A percentile compares a stretch with the other conserved stretches of the same genome.
Evolutionary conservation across 225 moss, liverwort and hornwort species (phyloP).

Genomic region (Pseudisothecium myosuroides): DNA sequence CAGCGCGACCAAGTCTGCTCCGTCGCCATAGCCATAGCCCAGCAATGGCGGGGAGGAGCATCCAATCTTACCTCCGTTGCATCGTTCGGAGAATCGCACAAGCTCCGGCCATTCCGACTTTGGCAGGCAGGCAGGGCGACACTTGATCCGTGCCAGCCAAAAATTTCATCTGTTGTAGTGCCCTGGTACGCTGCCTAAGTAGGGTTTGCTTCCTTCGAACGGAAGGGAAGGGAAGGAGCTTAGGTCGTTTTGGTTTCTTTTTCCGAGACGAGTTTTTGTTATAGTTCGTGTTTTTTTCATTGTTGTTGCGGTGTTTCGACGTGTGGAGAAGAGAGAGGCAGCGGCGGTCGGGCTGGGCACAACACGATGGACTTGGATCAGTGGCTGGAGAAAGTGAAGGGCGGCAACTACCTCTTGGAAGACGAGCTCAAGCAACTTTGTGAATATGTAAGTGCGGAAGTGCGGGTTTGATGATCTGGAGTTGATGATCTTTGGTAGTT

Average conservation of each 20-base stretch:
- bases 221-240: no score
- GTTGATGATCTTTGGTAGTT: background rate
- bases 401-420: slow-evolving; percentile 79
- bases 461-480: background rate
- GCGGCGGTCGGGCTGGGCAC: slow-evolving; percentile 6
- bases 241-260: background rate
- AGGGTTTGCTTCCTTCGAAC: background rate
- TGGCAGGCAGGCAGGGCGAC: background rate
- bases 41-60: background rate
- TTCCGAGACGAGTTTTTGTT: background rate
- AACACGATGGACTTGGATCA: slow-evolving; percentile 96
- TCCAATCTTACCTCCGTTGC: background rate
- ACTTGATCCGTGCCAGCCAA: background rate
- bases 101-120: background rate
- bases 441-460: slow-evolving; percentile 60
- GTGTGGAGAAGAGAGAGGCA: background rate
- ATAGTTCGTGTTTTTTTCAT: background rate
- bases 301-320: background rate
- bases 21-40: background rate
- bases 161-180: background rate
- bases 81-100: background rate
- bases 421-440: slow-evolving; percentile 98
- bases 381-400: slow-evolving; percentile 99
- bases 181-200: background rate
- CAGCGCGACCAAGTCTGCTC: background rate